Base-by-base conservation (phyloP, 345 rosid species). In the Durio zibethinus region DNA sequence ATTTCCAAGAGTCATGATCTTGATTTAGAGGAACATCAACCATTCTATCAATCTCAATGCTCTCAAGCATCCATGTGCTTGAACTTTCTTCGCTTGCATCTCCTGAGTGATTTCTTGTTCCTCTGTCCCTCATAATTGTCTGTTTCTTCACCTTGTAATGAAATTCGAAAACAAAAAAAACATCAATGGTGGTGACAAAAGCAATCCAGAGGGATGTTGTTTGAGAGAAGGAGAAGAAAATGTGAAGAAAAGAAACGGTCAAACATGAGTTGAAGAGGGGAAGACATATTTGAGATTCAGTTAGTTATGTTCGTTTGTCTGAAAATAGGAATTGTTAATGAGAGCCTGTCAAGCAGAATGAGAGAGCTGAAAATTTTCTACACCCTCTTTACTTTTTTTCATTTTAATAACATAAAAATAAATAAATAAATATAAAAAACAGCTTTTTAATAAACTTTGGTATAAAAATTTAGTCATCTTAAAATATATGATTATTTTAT, bases 51-150 rank as follows among this genome's bases (percentile, higher is more conserved):
- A 90, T 71, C 83, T 88, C 86, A 7, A 83, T 83, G 77, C 86
- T 86, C 38, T 93, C 91, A 23, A 91, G 88, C 76, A 86, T 91
- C 97, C 93, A 93, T 76, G 76, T 87, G 11, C 77, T 29, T 1
- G 90, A 75, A 66, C 83, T 87, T 10, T 85, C 86, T n/a, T 3
- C 35, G 69, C 36, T 48, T 54, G 60, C 40, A 66, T 60, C 52
- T 3, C 54, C 60, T 62, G 54, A 23, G 54, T 3, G 43, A 36
- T 36, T 36, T 2, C 38, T 61, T 7, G 38, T 14, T 31, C 35
- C 33, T 2, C 5, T 0, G 8, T 31, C 21, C 20, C 12, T 27
- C 64, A 27, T 59, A 12, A 60, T 54, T 25, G 20, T 27, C n/a
- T 29, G 8, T 15, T 61, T 61, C 10, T 3, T 60, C 64, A 27